phyloP scores from a whole-genome alignment of 31 red algal species.

The Asparagopsis taxiformis region DNA sequence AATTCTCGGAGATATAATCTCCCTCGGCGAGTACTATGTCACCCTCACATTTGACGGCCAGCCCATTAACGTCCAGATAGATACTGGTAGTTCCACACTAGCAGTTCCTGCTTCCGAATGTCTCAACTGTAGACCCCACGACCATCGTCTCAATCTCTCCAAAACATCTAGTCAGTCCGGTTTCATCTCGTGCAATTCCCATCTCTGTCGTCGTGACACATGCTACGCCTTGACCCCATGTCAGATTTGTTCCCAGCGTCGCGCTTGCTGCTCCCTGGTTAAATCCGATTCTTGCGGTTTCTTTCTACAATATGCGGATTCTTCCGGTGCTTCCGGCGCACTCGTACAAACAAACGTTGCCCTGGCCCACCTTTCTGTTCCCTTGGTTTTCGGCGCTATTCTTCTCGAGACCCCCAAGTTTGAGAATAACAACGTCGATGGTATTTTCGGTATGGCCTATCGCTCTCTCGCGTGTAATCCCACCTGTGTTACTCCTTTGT shows the following conservation, averaged over 20 bases:
- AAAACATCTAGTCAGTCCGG: slow-evolving; percentile 11
- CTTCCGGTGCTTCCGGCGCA: slow-evolving; percentile 65
- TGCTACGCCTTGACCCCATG: slow-evolving; percentile 46
- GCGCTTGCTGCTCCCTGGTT: slow-evolving; percentile 71
- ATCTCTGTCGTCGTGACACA: slow-evolving; percentile 46
- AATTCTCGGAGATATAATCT: slow-evolving; percentile 54
- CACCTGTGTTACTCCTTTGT: slow-evolving; percentile 80
- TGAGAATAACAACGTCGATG: slow-evolving; percentile 83
- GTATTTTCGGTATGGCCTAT: slow-evolving; percentile 88
- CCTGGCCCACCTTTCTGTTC: slow-evolving; percentile 23
- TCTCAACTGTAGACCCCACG: slow-evolving; percentile 49
- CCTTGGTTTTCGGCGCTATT: slow-evolving; percentile 73
- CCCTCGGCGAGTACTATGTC: slow-evolving; percentile 85
- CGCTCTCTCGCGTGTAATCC: slow-evolving; percentile 90
- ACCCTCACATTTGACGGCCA: slow-evolving; percentile 66
- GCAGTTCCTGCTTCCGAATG: slow-evolving; percentile 64
- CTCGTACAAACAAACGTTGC: slow-evolving; percentile 46
- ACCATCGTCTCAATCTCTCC: slow-evolving; percentile 54
- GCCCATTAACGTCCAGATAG: slow-evolving; percentile 86
- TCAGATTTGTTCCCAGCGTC: slow-evolving; percentile 27
- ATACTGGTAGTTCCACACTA: slow-evolving; percentile 83
- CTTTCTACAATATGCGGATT: slow-evolving; percentile 77
- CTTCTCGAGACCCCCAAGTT: slow-evolving; percentile 72
- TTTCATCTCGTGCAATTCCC: slow-evolving; percentile 32
- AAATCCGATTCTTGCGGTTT: slow-evolving; percentile 59